phyloP scores from a whole-genome alignment of 768 basidiomycete genomes.

The Gloeopeniophorella convolvens region DNA sequence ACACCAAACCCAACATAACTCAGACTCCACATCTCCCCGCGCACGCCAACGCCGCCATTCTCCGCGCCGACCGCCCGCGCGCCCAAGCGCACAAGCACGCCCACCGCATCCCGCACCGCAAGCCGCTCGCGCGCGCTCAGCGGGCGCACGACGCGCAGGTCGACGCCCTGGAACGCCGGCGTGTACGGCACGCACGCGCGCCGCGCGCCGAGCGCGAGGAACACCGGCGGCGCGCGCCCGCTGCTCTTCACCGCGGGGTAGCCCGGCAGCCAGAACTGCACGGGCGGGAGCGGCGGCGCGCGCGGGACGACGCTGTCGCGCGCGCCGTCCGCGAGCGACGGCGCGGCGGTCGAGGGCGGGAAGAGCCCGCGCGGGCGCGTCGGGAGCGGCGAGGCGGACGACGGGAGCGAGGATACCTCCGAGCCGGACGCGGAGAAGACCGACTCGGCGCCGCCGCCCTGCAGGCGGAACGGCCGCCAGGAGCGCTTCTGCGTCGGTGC shows the following conservation, averaged over 20 bases:
- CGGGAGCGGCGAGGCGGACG: constrained; percentile 4
- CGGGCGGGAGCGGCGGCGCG: constrained; percentile 14
- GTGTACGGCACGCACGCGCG: constrained; percentile 21
- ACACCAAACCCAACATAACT: constrained; percentile 20
- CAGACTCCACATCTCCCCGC: constrained; percentile 22
- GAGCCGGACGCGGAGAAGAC: neutral
- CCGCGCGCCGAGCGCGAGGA: constrained; percentile 19
- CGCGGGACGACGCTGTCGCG: constrained; percentile 11
- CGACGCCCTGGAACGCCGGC: constrained; percentile 20
- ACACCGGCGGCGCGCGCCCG: constrained; percentile 15
- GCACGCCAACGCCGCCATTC: constrained; percentile 7
- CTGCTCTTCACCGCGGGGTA: constrained; percentile 11
- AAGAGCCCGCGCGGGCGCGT: neutral
- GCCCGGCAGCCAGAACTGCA: constrained; percentile 22
- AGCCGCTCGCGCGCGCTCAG: constrained; percentile 20
- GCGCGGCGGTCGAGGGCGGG: neutral
- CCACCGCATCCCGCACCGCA: constrained; percentile 17
- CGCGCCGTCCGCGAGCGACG: too few species aligned
- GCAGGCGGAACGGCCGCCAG: constrained; percentile 13
- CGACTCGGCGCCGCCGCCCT: constrained; percentile 5
- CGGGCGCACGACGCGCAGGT: constrained; percentile 18
- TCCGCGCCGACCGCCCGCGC: constrained; percentile 12
- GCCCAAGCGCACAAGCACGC: constrained; percentile 15
- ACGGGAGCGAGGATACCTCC: neutral
- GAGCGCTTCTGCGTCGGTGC: constrained; percentile 2